Evolutionary conservation across 2,329 filamentous ascomycete genomes (phyloP), one percentile per base, ranked within the genome.

Genomic region (Clonostachys byssicola): DNA sequence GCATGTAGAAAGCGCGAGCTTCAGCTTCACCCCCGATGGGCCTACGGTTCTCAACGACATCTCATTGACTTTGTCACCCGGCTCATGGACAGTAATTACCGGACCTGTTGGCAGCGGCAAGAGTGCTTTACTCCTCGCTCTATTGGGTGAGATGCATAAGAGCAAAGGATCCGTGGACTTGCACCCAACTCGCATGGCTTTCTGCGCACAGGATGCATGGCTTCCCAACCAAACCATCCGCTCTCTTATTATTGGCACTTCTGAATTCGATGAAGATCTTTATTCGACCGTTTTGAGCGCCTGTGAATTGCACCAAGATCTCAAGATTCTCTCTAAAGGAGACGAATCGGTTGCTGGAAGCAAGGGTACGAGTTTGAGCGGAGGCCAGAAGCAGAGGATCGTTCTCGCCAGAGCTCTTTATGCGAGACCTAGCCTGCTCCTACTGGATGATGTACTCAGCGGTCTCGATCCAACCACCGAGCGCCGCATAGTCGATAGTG

Each of bases 131-230:
- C 49, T 73, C 13, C 60, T 68, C 30, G 60, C 62, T 0, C 53
- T 74, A 0, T 52, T 72, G 1, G 66, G 70, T 1, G 70, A 72
- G 47, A 51, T 63, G 1, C 43, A 52, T 1, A 47, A 54, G 5
- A 42, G 57, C 1, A 46, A 50, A 1, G 68, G 68, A 1, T 47
- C 46, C 0, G 49, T 70, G 14, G 52, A 48, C 3, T 46, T 59
- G 2, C 49, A 53, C 1, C 50, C 57, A 0, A 52, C 48, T 2
- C 60, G 59, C 20, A 49, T 70, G 12, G 69, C 65, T 0, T 75
- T 68, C 52, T 74, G 70, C 47, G 63, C 65, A 40, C 73, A 77
- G 44, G 59, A 56, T 0, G 63, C 72, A 1, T 77, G 72, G 70
- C 60, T 74, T 2, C 60, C 60, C 5, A 74, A 75, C 47, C 58